These are phyloP conservation scores for Haplosporangium gracile DNA, from an alignment of 192 early-diverging fungal species.

Conservation along the genomic window DNA sequence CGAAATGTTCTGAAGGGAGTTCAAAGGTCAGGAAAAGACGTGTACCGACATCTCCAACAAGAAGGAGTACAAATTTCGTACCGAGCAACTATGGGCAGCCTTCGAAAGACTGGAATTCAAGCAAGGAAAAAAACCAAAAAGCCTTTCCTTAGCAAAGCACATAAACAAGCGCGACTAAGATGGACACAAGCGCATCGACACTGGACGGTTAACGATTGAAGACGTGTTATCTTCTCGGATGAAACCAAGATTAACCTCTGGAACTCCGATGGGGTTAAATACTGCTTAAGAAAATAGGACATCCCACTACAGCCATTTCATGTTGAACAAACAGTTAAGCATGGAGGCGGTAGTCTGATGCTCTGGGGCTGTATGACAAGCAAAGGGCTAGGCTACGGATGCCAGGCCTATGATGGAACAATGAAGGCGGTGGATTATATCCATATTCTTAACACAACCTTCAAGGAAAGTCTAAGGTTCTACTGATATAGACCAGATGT, in stretches of 20 bases:
- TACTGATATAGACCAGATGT: background rate
- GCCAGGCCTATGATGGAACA: slow-evolving; percentile 20
- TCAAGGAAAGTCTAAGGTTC: slow-evolving; percentile 15
- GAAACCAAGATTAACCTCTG: slow-evolving; percentile 57
- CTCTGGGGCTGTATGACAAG: slow-evolving; percentile 47
- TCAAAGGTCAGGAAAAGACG: background rate
- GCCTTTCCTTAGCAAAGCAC: background rate
- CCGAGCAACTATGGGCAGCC: background rate
- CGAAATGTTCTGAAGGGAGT: slow-evolving; percentile 8
- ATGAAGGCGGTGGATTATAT: slow-evolving; percentile 24
- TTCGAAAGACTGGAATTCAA: slow-evolving; percentile 9
- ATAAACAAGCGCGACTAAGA: background rate
- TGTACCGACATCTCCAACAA: background rate
- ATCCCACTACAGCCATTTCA: slow-evolving; percentile 7
- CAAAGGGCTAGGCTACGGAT: slow-evolving; percentile 22
- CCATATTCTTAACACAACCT: slow-evolving; percentile 15
- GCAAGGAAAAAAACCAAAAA: slow-evolving; percentile 17
- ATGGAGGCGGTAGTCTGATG: slow-evolving; percentile 46
- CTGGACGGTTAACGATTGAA: slow-evolving; percentile 59
- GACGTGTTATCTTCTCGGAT: slow-evolving; percentile 53
- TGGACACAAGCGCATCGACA: slow-evolving; percentile 31
- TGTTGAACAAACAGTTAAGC: slow-evolving; percentile 38
- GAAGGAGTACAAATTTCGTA: slow-evolving; percentile 13
- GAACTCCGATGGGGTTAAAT: slow-evolving; percentile 52
- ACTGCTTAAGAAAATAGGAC: slow-evolving; percentile 18